Evolutionary conservation across 1,284 basidiomycete species (phyloP).

Genomic region (Cystobasidium pallidum): DNA sequence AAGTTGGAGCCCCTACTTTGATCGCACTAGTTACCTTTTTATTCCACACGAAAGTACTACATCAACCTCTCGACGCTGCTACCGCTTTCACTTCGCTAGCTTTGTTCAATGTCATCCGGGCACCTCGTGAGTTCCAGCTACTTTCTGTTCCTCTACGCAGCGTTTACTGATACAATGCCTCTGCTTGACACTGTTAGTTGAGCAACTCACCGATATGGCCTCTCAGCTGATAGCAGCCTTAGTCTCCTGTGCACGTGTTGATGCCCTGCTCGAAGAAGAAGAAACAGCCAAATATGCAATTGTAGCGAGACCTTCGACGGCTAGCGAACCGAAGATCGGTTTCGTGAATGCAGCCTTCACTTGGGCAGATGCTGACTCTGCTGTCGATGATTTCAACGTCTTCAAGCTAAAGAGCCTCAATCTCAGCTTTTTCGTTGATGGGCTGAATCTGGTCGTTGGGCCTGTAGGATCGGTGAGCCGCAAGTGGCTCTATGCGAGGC

Average conservation of each 20-base stretch:
- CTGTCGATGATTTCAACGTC: slow-evolving; percentile 45
- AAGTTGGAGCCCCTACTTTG: slow-evolving; percentile 50
- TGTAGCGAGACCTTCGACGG: slow-evolving; percentile 53
- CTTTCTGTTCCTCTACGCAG: slow-evolving; percentile 47
- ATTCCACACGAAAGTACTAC: slow-evolving; percentile 58
- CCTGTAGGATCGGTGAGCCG: slow-evolving; percentile 70
- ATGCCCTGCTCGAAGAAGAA: slow-evolving; percentile 61
- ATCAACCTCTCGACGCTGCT: slow-evolving; percentile 56
- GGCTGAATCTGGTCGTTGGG: slow-evolving; percentile 69
- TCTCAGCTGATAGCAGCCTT: slow-evolving; percentile 60
- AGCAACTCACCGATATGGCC: slow-evolving; percentile 56
- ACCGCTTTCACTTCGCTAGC: slow-evolving; percentile 62
- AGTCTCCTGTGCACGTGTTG: slow-evolving; percentile 57
- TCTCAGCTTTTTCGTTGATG: slow-evolving; percentile 69
- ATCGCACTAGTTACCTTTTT: slow-evolving; percentile 49
- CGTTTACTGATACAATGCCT: neutral
- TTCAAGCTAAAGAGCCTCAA: slow-evolving; percentile 62
- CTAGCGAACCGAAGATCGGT: slow-evolving; percentile 59
- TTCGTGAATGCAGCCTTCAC: slow-evolving; percentile 61
- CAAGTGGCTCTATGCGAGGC: no score
- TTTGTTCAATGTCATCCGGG: slow-evolving; percentile 61
- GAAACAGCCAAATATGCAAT: slow-evolving; percentile 62
- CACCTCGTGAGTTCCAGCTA: slow-evolving; percentile 48
- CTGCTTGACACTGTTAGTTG: slow-evolving; percentile 40
- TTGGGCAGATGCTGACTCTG: slow-evolving; percentile 51